Conservation (phyloP, 1,284 basidiomycete species). For the Sporisorium scitamineum region DNA sequence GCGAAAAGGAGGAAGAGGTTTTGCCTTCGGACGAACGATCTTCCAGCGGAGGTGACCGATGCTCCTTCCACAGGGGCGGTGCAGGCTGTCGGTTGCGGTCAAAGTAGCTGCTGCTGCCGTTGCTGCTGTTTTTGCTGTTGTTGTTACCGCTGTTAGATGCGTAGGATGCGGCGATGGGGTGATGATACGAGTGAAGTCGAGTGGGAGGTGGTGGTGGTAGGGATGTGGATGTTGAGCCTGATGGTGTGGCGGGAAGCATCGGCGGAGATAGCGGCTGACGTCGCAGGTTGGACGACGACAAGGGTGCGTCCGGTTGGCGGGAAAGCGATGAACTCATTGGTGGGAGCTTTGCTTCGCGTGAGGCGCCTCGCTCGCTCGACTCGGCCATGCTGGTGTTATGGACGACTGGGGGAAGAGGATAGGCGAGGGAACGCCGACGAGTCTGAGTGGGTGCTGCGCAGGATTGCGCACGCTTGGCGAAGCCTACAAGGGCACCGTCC, state of each 20-base stretch:
- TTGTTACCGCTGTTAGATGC: slow-evolving; percentile 13
- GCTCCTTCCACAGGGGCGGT: slow-evolving; percentile 31
- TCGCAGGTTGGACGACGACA: slow-evolving; percentile 10
- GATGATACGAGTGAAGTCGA: slow-evolving; percentile 44
- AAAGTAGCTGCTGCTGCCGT: slow-evolving; percentile 12
- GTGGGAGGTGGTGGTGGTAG: slow-evolving; percentile 40
- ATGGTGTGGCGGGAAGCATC: slow-evolving; percentile 9
- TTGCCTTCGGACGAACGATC: slow-evolving; percentile 25
- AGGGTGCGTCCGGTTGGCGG: slow-evolving; percentile 9
- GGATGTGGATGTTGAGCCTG: slow-evolving; percentile 8
- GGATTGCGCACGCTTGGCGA: neutral
- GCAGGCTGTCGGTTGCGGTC: slow-evolving; percentile 32
- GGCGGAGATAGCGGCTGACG: slow-evolving; percentile 28
- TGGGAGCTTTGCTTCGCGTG: slow-evolving; percentile 16
- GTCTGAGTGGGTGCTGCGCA: neutral
- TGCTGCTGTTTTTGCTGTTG: neutral
- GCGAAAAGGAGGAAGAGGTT: slow-evolving; percentile 29
- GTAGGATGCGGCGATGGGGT: slow-evolving; percentile 48
- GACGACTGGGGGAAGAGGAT: neutral
- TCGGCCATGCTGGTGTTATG: slow-evolving; percentile 18
- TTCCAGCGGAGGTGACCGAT: slow-evolving; percentile 35
- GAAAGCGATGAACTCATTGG: slow-evolving; percentile 20
- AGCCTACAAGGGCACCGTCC: neutral
- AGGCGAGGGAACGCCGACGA: neutral
- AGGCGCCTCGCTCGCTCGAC: slow-evolving; percentile 5